Evolutionary conservation across 768 basidiomycete species (phyloP).

Genomic region (Auriscalpium vulgare): DNA sequence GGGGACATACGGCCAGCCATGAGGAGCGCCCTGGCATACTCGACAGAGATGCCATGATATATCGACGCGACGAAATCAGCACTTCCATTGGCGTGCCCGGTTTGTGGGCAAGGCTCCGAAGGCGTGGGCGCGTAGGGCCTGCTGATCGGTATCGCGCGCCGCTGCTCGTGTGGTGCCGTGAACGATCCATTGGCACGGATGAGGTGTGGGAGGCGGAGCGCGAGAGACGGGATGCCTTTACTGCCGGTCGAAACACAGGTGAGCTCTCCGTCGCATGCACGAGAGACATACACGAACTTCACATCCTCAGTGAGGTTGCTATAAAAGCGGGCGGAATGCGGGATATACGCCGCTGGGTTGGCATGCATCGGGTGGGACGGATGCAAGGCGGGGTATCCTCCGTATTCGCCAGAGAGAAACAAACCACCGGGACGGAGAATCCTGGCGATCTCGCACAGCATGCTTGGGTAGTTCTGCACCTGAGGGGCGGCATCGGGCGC

Average conservation of each 20-base stretch:
- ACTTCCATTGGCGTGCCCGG: not conserved
- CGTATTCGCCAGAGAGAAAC: constrained; percentile 60
- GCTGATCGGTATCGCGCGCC: constrained; percentile 11
- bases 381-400: constrained; percentile 26
- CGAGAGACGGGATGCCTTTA: constrained; percentile 2
- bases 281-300: not conserved
- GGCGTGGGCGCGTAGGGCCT: not conserved
- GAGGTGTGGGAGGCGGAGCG: constrained; percentile 3
- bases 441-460: constrained; percentile 53
- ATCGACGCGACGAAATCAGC: constrained; percentile 1
- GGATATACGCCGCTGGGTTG: not conserved
- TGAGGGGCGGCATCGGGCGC: constrained; percentile 23
- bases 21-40: constrained; percentile 5
- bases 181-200: constrained; percentile 3
- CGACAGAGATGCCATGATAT: not conserved
- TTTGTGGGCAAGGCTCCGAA: not conserved
- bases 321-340: constrained; percentile 5
- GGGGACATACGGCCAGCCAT: not conserved
- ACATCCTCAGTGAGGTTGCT: not conserved
- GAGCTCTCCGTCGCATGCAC: not conserved
- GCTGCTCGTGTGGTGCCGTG: constrained; percentile 2
- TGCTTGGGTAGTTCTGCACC: constrained; percentile 44
- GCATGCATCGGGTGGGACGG: constrained; percentile 5
- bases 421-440: constrained; percentile 66
- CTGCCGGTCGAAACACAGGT: not conserved